These are phyloP conservation scores for Posidonia australis DNA, from an alignment of 106 monocot genomes.

Conservation along the genomic window DNA sequence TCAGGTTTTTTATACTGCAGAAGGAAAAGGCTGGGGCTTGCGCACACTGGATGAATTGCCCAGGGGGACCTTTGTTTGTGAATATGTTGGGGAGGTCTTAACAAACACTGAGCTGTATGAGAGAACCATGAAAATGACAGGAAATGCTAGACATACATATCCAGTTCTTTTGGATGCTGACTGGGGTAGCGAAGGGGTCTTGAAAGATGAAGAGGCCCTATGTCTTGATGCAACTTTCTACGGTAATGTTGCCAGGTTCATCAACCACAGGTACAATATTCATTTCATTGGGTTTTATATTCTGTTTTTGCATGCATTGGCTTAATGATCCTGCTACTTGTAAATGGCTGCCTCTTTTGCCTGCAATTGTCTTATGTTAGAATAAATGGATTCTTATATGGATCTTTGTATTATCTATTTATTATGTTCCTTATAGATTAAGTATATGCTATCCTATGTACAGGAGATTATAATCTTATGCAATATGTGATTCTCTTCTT, in stretches of 20 bases:
- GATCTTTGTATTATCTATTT: no score
- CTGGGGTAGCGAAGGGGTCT: constrained; percentile 70
- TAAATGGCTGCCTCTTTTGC: no score
- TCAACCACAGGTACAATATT: constrained; percentile 69
- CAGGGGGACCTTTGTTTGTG: constrained; percentile 76
- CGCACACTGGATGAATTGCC: constrained; percentile 55
- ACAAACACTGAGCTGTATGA: constrained; percentile 85
- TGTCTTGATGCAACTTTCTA: constrained; percentile 90
- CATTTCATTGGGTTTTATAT: not conserved
- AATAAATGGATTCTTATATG: no score
- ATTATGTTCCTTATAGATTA: no score
- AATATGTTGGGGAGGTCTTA: constrained; percentile 80
- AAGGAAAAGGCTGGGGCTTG: constrained; percentile 80
- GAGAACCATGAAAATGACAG: constrained; percentile 32
- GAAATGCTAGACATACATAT: constrained; percentile 57
- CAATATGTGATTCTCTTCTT: no score
- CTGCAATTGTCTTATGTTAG: no score
- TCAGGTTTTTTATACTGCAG: constrained; percentile 55
- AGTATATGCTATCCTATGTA: no score
- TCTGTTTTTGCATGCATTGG: not conserved
- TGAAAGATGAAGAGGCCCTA: constrained; percentile 90
- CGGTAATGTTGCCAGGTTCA: constrained; percentile 87
- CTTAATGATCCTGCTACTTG: no score
- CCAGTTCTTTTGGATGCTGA: constrained; percentile 81
- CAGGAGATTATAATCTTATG: no score